Base-by-base conservation (phyloP, 768 basidiomycete species). In the Goffeauzyma gilvescens region DNA sequence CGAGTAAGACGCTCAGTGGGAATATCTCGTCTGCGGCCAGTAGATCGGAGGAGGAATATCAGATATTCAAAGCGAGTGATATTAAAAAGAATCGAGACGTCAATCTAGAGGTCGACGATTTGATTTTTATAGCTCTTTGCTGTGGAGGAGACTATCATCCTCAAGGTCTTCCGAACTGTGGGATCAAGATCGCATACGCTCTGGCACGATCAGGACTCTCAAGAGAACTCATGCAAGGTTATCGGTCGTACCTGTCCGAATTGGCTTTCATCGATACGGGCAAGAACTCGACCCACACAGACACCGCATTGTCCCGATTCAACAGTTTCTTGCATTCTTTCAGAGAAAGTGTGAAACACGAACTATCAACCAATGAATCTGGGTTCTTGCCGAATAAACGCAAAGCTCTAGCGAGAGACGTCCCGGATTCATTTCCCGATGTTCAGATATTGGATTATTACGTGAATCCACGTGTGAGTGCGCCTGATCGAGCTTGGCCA, bases 131-230 rank as follows among this genome's bases (percentile, higher is more conserved):
- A 32, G 85, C 77, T 2, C 68, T 89, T 1, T 69, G 87, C 53
- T 76, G 76, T n/a, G 87, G 87, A 0, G 87, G 87, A 0, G 87
- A 95, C 60, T 95, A 93, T 52, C 72, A 81, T 40, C 73, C 74
- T 37, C 78, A 63, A 30, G 32, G 51, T 41, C n/a, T 12, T 45
- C 13, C 27, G 14, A 20, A 25, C 32, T 13, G 12, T 34, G 14
- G 18, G 28, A 23, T 32, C 10, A 71, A 70, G 17, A 83, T 75
- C 35, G 75, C 86, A 0, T 74, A 76, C 35, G 84, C 72, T 9
- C 73, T 95, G 1, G 83, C 84, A 0, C 73, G 73, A 49, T 79
- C 78, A 43, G 84, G 85, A 1, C 77, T 86, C 44, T 80, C 83
- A 0, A 17, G 83, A 53, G 65, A 71, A 14, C 68, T 84, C 8